phyloP scores from a whole-genome alignment of 2,329 filamentous ascomycete species.

The Exophiala alcalophila region DNA sequence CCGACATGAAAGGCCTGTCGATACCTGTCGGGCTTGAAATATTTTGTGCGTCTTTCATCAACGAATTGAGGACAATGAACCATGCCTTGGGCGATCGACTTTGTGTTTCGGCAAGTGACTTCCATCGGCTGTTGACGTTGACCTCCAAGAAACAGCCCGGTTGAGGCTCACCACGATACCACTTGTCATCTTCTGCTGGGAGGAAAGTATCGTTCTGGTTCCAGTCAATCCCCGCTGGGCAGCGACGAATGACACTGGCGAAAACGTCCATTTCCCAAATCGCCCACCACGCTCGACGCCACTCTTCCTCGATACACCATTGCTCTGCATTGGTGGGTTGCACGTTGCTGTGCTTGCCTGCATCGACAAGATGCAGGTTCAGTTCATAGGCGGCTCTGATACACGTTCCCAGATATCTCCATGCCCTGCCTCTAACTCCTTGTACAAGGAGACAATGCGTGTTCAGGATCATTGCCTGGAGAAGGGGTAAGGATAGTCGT shows the following conservation, averaged over 20 bases:
- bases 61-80: conserved; percentile 42
- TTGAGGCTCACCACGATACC: conserved; percentile 32
- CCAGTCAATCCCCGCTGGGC: conserved; percentile 39
- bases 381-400: conserved; percentile 38
- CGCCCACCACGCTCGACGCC: conserved; percentile 42
- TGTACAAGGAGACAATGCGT: conserved; percentile 38
- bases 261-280: conserved; percentile 47
- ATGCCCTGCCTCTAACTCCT: conserved; percentile 39
- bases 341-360: not conserved
- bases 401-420: conserved; percentile 35
- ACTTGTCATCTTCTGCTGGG: conserved; percentile 37
- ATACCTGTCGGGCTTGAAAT: conserved; percentile 34
- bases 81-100: conserved; percentile 39
- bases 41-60: conserved; percentile 40
- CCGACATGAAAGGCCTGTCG: conserved; percentile 7
- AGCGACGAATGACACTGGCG: conserved; percentile 40
- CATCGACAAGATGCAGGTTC: conserved; percentile 35
- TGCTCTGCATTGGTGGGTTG: conserved; percentile 10
- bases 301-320: conserved; percentile 37
- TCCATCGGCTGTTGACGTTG: conserved; percentile 36
- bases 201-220: conserved; percentile 38
- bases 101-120: conserved; percentile 32
- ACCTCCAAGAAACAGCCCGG: conserved; percentile 33
- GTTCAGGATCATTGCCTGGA: conserved; percentile 39
- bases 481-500: conserved; percentile 35